These are phyloP conservation scores for Metschnikowia shivogae DNA, from an alignment of 805 yeast genomes.

Conservation along the genomic window DNA sequence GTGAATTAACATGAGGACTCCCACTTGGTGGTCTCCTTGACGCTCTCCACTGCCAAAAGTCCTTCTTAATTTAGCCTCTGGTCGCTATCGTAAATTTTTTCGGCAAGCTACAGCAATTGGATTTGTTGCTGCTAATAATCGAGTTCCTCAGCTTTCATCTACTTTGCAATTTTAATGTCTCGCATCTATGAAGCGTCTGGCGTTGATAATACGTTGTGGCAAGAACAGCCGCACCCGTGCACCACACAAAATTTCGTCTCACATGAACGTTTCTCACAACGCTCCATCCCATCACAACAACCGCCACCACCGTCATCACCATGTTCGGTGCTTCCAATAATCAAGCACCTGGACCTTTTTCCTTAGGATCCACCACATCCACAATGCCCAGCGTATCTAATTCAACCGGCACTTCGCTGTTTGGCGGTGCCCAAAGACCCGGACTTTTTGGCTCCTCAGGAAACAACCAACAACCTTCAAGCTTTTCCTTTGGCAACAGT, in stretches of 20 bases:
- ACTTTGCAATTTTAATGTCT: no score
- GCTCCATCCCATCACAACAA: slow-evolving; percentile 1
- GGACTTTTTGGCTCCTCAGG: slow-evolving; percentile 11
- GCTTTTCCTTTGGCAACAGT: not conserved
- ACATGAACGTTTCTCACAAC: slow-evolving; percentile 2
- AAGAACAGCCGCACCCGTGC: not conserved
- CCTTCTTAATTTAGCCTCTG: no score
- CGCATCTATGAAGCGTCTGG: no score
- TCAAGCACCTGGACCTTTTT: slow-evolving; percentile 6
- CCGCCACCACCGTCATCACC: not conserved
- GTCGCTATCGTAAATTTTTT: no score
- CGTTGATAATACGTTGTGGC: no score
- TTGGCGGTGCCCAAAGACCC: slow-evolving; percentile 11
- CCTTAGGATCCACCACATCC: slow-evolving; percentile 8
- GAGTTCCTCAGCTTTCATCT: not conserved
- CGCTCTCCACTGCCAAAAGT: no score
- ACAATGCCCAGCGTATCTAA: slow-evolving; percentile 6
- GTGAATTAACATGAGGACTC: no score
- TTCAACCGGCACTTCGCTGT: slow-evolving; percentile 8
- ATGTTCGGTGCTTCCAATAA: slow-evolving; percentile 16
- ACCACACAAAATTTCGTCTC: slow-evolving; percentile 7
- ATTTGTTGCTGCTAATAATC: not conserved
- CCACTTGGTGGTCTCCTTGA: no score
- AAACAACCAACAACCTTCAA: not conserved
- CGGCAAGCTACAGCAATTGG: not conserved